A percentile compares a stretch with the other conserved stretches of the same genome.
Conservation (phyloP, 1,139 yeast species). For the Saccharomyces hybrid region DNA sequence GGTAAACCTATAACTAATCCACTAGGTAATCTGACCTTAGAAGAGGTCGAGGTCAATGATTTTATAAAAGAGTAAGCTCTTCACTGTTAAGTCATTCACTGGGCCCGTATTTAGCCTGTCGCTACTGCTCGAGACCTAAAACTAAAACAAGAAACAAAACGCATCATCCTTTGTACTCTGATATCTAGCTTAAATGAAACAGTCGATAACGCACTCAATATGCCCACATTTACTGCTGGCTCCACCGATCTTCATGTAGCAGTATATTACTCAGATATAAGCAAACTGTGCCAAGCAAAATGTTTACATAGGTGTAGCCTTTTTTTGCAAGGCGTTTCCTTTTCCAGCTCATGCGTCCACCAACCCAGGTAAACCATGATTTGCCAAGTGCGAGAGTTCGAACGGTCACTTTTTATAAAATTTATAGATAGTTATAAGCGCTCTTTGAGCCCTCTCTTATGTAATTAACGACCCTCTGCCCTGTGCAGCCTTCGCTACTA, state of each 20-base stretch:
- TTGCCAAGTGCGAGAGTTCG: too few species aligned
- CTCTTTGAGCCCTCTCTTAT: not conserved
- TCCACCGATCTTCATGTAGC: too few species aligned
- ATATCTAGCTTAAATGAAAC: too few species aligned
- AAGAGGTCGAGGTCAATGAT: constrained; percentile 8
- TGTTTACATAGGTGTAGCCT: too few species aligned
- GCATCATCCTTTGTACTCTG: too few species aligned
- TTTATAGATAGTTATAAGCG: not conserved
- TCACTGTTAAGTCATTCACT: too few species aligned
- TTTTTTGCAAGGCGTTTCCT: not conserved
- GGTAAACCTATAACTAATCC: constrained; percentile 2
- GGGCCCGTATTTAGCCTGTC: not conserved
- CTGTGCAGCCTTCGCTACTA: not conserved
- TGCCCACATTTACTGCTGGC: too few species aligned
- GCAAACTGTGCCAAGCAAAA: not conserved
- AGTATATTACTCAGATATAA: not conserved
- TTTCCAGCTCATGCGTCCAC: not conserved
- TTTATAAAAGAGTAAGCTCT: constrained; percentile 1
- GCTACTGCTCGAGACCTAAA: too few species aligned
- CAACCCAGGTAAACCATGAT: not conserved
- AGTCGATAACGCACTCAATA: too few species aligned
- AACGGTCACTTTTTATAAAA: not conserved
- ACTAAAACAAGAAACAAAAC: not conserved
- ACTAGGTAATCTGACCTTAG: constrained; percentile 4
- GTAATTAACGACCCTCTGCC: not conserved